Percentiles rank a stretch among this genome's conserved stretches.
phyloP scores from a whole-genome alignment of 352 stramenopile genomes.

The Phytophthora brassicae region DNA sequence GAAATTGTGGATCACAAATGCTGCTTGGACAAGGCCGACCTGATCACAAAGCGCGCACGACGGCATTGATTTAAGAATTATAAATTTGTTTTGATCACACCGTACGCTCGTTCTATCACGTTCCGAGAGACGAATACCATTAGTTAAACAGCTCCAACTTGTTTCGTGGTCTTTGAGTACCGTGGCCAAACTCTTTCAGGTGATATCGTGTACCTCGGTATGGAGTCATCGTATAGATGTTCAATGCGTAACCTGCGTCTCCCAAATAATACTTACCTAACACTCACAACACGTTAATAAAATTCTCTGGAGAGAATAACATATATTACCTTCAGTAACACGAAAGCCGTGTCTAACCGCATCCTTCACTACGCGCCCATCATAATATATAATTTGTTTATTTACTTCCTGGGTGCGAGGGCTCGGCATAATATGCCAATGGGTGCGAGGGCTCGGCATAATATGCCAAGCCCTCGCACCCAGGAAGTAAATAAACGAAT shows the following conservation, averaged over 20 bases:
- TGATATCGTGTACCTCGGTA: slow-evolving; percentile 1
- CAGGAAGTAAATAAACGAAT: too few species aligned
- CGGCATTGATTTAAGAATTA: background rate
- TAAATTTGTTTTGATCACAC: slow-evolving; percentile 10
- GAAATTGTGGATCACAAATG: slow-evolving; percentile 11
- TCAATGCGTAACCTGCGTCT: slow-evolving; percentile 8
- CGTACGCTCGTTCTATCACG: background rate
- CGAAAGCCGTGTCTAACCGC: too few species aligned
- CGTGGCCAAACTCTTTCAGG: slow-evolving; percentile 7
- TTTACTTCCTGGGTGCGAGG: too few species aligned
- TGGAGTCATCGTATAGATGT: slow-evolving; percentile 3
- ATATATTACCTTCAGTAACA: too few species aligned
- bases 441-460: too few species aligned
- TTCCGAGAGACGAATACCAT: background rate
- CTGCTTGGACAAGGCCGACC: background rate
- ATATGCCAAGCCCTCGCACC: too few species aligned
- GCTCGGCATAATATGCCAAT: too few species aligned
- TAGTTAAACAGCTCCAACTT: slow-evolving; percentile 7
- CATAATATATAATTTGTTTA: too few species aligned
- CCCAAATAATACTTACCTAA: too few species aligned
- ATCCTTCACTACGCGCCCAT: too few species aligned
- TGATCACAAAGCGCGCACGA: background rate
- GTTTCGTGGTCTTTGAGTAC: slow-evolving; percentile 1
- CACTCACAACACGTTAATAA: too few species aligned
- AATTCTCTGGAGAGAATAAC: too few species aligned